Percentiles rank a stretch among this genome's conserved stretches.
phyloP scores from a whole-genome alignment of 75 land plant genomes.

The Pinus taeda region DNA sequence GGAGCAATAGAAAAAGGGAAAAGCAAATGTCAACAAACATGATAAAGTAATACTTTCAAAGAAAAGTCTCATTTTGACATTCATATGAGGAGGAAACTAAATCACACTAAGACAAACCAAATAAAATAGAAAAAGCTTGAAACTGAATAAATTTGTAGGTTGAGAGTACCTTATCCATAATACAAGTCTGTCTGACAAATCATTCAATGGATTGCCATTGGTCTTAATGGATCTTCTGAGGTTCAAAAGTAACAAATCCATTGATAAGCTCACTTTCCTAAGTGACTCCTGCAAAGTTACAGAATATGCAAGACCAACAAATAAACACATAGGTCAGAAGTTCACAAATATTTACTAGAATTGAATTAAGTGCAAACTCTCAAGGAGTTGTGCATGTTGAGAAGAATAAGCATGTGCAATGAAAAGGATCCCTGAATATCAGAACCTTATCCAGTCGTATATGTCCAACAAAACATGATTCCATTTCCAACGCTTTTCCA shows the following conservation, averaged over 20 bases:
- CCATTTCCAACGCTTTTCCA: too few relatives aligned
- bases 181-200: conserved; percentile 2
- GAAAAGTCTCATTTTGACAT: too few relatives aligned
- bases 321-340: not conserved
- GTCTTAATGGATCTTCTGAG: not conserved
- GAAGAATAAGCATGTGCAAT: not conserved
- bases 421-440: not conserved
- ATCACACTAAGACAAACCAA: too few relatives aligned
- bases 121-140: too few relatives aligned
- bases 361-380: not conserved
- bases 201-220: not conserved
- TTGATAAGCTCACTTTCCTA: not conserved
- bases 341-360: not conserved
- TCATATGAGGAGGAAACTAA: too few relatives aligned
- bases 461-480: conserved; percentile 2
- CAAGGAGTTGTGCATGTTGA: too few relatives aligned
- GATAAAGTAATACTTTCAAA: too few relatives aligned
- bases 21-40: too few relatives aligned
- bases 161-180: conserved; percentile 4
- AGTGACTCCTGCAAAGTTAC: conserved; percentile 1
- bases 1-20: too few relatives aligned
- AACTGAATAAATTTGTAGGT: too few relatives aligned
- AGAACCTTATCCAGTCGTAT: conserved; percentile 6
- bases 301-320: not conserved
- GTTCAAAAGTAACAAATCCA: conserved; percentile 2